Base-by-base conservation (phyloP, 129 eudicot species). In the Helianthus annuus region DNA sequence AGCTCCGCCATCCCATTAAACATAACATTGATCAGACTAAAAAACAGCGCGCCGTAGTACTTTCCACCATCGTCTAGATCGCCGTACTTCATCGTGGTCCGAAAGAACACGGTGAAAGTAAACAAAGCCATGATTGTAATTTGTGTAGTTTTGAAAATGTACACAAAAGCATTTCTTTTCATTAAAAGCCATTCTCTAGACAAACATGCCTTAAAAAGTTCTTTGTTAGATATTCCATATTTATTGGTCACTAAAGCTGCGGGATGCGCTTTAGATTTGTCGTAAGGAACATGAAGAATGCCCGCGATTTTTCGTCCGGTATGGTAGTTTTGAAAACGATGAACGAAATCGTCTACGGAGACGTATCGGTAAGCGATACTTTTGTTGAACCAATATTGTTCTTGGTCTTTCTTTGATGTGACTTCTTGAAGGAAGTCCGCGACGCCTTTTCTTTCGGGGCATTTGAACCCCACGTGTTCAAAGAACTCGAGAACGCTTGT, bases 1-100 rank as follows among this genome's bases (percentile, higher is more conserved):
- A 87, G 91, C 73, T 91, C 97, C 0, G 95, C 91, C 89, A 84
- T 83, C 19, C 95, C 97, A 59, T 91, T 91, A 76, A 91, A 91
- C 97, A 91, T 91, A 56, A 91, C 95, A 46, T 91, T 87, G 19
- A 87, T 75, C 3, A 91, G 81, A 75, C 95, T 80, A 36, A 87
- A 91, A 75, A 91, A 91, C 66, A 91, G 68, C 36, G 95, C 97
- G 2, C 97, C 97, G 3, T 87, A 91, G 55, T 76, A 91, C 83
- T 91, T 91, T 9, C 84, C 84, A 1, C 95, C 95, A 12, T 87
- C 95, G 9, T 79, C 89, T 15, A 85, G 7, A 16, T 82, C 66
- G 9, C 95, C 95, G 32, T 71, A 44, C 70, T 82, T 85, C 97
- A 91, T 85, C 53, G 80, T 57, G 1, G 97, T 91, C 52, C 97